A percentile compares a stretch with the other conserved stretches of the same genome.
These are phyloP conservation scores for Globisporangium orthogonon DNA, from an alignment of 352 stramenopile species.

Conservation along the genomic window DNA sequence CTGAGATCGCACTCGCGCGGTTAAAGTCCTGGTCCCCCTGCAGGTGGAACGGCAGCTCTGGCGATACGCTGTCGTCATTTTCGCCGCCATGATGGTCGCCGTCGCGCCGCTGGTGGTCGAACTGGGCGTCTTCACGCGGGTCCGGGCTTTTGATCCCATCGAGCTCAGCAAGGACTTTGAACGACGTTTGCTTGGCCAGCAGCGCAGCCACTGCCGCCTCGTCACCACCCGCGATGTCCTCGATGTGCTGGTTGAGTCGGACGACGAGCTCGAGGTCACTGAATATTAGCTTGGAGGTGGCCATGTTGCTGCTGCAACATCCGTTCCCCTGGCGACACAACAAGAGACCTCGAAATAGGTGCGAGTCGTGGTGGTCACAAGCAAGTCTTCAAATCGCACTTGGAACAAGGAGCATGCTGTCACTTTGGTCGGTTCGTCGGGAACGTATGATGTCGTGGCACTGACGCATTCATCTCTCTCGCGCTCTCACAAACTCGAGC, in stretches of 20 bases:
- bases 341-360: neutral
- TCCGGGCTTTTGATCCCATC: slow-evolving; percentile 33
- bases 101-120: slow-evolving; percentile 49
- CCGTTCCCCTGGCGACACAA: neutral
- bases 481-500: no score
- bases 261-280: slow-evolving; percentile 68
- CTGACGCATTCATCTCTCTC: no score
- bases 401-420: no score
- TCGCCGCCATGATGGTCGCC: slow-evolving; percentile 17
- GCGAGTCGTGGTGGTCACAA: no score
- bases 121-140: slow-evolving; percentile 43
- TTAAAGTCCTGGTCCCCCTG: slow-evolving; percentile 68
- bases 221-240: slow-evolving; percentile 23
- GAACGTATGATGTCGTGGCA: no score
- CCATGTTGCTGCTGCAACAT: slow-evolving; percentile 2
- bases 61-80: neutral
- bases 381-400: no score
- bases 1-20: slow-evolving; percentile 44
- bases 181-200: slow-evolving; percentile 42
- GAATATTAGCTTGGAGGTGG: slow-evolving; percentile 51
- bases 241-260: slow-evolving; percentile 64
- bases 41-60: slow-evolving; percentile 62
- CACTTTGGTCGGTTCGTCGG: no score
- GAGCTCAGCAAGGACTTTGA: slow-evolving; percentile 70
- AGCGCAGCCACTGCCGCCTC: slow-evolving; percentile 15